A percentile compares a stretch with the other conserved stretches of the same genome.
phyloP scores from a whole-genome alignment of 208 protist genomes.

The Angomonas ambiguus region DNA sequence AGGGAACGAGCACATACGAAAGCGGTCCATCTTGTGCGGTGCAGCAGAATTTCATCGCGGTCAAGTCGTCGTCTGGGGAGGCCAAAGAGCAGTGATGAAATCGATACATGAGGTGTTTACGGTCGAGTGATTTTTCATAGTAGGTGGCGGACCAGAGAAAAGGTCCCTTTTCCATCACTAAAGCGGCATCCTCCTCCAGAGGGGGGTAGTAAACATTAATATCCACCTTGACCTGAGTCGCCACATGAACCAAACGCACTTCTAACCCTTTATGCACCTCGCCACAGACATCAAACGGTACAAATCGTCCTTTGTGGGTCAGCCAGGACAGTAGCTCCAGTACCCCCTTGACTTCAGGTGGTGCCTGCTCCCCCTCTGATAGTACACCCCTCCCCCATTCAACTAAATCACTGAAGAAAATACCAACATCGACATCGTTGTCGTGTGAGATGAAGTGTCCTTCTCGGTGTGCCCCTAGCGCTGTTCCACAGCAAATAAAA shows the following conservation, averaged over 20 bases:
- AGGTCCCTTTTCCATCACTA: slow-evolving; percentile 18
- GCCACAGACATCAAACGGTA: slow-evolving; percentile 76
- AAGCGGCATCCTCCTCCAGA: slow-evolving; percentile 26
- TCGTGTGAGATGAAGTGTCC: slow-evolving; percentile 84
- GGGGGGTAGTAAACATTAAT: slow-evolving; percentile 84
- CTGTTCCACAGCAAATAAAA: slow-evolving; percentile 83
- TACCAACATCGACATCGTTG: slow-evolving; percentile 83
- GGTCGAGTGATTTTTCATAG: slow-evolving; percentile 50
- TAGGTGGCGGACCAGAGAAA: slow-evolving; percentile 84
- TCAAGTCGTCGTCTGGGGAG: slow-evolving; percentile 30
- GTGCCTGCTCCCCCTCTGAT: neutral
- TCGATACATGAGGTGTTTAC: slow-evolving; percentile 79
- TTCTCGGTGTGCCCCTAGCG: slow-evolving; percentile 72
- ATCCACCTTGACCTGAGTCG: slow-evolving; percentile 63
- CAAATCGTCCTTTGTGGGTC: slow-evolving; percentile 29
- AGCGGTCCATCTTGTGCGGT: neutral
- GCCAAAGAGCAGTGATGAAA: slow-evolving; percentile 43
- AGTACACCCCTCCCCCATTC: neutral
- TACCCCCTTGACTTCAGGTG: slow-evolving; percentile 15
- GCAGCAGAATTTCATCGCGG: slow-evolving; percentile 29
- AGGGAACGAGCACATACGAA: slow-evolving; percentile 50
- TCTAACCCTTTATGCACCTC: slow-evolving; percentile 65
- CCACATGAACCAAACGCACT: slow-evolving; percentile 62
- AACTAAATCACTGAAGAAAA: slow-evolving; percentile 32
- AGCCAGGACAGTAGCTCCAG: slow-evolving; percentile 32